Percentiles rank a stretch among this genome's conserved stretches.
phyloP scores from a whole-genome alignment of 768 basidiomycete species.

The Boletus rubescentipes region DNA sequence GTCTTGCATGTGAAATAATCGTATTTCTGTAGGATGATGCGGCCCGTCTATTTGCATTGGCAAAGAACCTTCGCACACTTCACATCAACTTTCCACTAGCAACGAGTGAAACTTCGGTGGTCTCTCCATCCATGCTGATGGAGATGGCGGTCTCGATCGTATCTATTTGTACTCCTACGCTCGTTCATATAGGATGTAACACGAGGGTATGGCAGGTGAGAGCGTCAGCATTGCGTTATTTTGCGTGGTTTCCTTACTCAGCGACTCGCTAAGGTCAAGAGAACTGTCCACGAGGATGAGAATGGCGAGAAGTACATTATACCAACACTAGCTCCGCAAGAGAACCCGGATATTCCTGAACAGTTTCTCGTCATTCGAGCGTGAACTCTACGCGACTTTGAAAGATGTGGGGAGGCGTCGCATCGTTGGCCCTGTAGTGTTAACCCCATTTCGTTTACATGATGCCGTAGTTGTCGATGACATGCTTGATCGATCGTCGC shows the following conservation, averaged over 20 bases:
- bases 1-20: background rate
- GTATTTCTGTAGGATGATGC: slow-evolving; percentile 17
- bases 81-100: slow-evolving; percentile 56
- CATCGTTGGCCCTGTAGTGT: background rate
- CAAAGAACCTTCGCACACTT: slow-evolving; percentile 49
- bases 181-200: slow-evolving; percentile 67
- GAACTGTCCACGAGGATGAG: slow-evolving; percentile 36
- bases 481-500: background rate
- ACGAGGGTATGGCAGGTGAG: slow-evolving; percentile 69
- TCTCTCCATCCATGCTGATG: slow-evolving; percentile 19
- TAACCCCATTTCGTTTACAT: background rate
- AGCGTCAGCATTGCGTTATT: slow-evolving; percentile 2
- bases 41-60: slow-evolving; percentile 39
- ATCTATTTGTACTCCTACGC: slow-evolving; percentile 46
- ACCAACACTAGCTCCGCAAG: slow-evolving; percentile 50
- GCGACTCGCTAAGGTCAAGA: slow-evolving; percentile 42
- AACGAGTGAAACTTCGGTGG: slow-evolving; percentile 16
- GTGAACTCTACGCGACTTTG: slow-evolving; percentile 10
- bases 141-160: slow-evolving; percentile 46
- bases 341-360: slow-evolving; percentile 68
- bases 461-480: background rate
- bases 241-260: background rate
- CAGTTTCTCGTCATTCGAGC: slow-evolving; percentile 63
- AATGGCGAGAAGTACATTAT: slow-evolving; percentile 39
- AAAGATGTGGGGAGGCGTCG: background rate